phyloP scores from a whole-genome alignment of 1,284 basidiomycete genomes.

The Rhodotorula sp. region DNA sequence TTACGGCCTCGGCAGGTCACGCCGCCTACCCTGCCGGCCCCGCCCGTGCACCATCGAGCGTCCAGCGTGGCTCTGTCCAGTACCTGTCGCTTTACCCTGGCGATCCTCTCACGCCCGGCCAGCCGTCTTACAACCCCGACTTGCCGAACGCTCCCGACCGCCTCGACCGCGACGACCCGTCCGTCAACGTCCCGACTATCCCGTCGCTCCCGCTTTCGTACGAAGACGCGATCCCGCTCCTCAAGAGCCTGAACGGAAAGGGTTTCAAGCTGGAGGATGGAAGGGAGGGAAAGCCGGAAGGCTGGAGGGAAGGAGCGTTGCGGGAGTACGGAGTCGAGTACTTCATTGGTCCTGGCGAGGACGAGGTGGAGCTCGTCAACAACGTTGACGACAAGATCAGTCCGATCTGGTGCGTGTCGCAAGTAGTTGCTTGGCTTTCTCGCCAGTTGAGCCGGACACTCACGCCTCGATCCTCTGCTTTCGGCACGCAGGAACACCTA shows the following conservation, averaged over 20 bases:
- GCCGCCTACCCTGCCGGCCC: constrained; percentile 73
- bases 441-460: neutral
- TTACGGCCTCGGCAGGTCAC: constrained; percentile 42
- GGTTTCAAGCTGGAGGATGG: constrained; percentile 43
- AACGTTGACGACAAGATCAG: constrained; percentile 72
- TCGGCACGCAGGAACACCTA: constrained; percentile 66
- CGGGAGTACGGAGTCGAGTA: constrained; percentile 53
- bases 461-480: neutral
- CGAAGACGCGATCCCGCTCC: constrained; percentile 54
- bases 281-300: constrained; percentile 41
- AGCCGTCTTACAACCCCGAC: constrained; percentile 68
- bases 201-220: constrained; percentile 54
- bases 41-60: constrained; percentile 70
- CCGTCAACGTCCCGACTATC: constrained; percentile 60
- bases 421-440: too few species aligned
- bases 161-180: constrained; percentile 2
- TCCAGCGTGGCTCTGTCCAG: constrained; percentile 85
- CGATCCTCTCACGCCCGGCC: constrained; percentile 81
- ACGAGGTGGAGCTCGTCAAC: constrained; percentile 51
- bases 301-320: constrained; percentile 51
- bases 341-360: constrained; percentile 55
- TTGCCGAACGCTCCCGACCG: constrained; percentile 62
- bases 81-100: constrained; percentile 75
- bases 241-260: constrained; percentile 50
- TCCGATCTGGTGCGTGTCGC: constrained; percentile 40